phyloP scores from a whole-genome alignment of 2,329 filamentous ascomycete species.

The Trichocomaceae sp. region DNA sequence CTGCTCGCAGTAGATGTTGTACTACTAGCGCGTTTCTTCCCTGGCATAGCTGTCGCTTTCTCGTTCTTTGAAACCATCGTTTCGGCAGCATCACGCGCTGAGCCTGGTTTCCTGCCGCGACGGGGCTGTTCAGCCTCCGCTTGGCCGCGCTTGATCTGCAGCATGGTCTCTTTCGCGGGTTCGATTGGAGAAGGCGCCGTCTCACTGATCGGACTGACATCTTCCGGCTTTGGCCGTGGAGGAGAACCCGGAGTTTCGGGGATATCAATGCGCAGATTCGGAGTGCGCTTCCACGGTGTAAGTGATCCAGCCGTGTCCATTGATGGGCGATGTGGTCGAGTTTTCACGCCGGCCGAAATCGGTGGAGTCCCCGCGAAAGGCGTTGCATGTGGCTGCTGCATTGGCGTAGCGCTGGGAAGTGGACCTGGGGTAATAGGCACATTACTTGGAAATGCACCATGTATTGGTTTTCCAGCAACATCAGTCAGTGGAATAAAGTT shows the following conservation, averaged over 20 bases:
- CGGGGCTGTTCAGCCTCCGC: not conserved
- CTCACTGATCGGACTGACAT: constrained; percentile 43
- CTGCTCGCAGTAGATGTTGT: constrained; percentile 32
- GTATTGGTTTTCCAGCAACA: constrained; percentile 16
- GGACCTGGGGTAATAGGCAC: constrained; percentile 26
- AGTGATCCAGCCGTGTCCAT: constrained; percentile 35
- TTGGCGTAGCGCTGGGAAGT: constrained; percentile 15
- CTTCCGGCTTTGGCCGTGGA: constrained; percentile 34
- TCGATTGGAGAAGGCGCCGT: constrained; percentile 32
- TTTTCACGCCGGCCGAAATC: constrained; percentile 21
- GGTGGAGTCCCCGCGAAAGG: constrained; percentile 23
- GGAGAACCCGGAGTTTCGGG: constrained; percentile 35
- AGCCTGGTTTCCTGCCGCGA: constrained; percentile 17
- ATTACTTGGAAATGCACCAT: constrained; percentile 16
- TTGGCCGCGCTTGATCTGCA: constrained; percentile 17
- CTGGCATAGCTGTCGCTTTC: constrained; percentile 19
- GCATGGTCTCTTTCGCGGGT: constrained; percentile 20
- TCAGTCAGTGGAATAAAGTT: constrained; percentile 14
- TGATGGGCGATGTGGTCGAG: constrained; percentile 27
- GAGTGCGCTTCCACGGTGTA: constrained; percentile 40
- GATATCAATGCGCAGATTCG: constrained; percentile 25
- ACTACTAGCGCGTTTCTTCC: constrained; percentile 28
- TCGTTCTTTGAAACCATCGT: constrained; percentile 23
- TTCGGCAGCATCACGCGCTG: constrained; percentile 15
- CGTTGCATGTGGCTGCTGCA: constrained; percentile 22